Evolutionary conservation across 192 early-diverging fungal genomes (phyloP).

Genomic region (Backusella mclennaniae): DNA sequence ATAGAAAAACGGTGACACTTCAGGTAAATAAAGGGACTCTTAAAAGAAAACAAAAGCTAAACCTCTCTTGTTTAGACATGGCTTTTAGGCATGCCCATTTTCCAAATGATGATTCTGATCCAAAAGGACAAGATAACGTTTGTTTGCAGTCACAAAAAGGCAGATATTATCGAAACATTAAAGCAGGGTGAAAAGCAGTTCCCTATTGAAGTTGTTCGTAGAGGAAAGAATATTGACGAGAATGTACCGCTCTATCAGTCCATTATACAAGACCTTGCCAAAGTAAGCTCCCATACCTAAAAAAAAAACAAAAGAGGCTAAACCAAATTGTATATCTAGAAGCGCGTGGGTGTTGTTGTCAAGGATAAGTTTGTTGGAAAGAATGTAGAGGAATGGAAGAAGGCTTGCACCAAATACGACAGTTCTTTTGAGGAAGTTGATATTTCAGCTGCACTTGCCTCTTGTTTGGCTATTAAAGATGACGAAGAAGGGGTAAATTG

Average conservation of each 20-base stretch:
- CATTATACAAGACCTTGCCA: conserved; percentile 49
- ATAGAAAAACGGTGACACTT: conserved; percentile 68
- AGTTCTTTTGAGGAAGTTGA: conserved; percentile 67
- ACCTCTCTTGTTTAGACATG: conserved; percentile 66
- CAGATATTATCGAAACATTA: conserved; percentile 63
- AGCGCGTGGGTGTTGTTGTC: conserved; percentile 71
- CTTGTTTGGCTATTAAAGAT: conserved; percentile 84
- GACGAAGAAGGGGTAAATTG: conserved; percentile 76
- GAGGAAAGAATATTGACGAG: conserved; percentile 72
- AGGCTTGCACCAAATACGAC: conserved; percentile 49
- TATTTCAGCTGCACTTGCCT: conserved; percentile 66
- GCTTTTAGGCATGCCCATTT: conserved; percentile 91
- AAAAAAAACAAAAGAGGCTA: neutral
- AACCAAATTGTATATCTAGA: conserved; percentile 25
- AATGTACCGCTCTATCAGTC: conserved; percentile 67
- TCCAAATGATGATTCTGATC: conserved; percentile 80
- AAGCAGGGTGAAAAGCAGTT: conserved; percentile 58
- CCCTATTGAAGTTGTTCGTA: conserved; percentile 71
- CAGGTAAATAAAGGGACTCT: conserved; percentile 45
- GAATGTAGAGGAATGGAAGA: conserved; percentile 78
- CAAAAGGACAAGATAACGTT: conserved; percentile 75
- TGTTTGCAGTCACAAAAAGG: conserved; percentile 80
- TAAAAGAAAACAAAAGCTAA: too few relatives aligned
- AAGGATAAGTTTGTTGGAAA: conserved; percentile 79
- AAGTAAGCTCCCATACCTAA: conserved; percentile 24